A percentile compares a stretch with the other conserved stretches of the same genome.
These are phyloP conservation scores for Calycina herbarum DNA, from an alignment of 2,329 filamentous ascomycete species.

Conservation along the genomic window DNA sequence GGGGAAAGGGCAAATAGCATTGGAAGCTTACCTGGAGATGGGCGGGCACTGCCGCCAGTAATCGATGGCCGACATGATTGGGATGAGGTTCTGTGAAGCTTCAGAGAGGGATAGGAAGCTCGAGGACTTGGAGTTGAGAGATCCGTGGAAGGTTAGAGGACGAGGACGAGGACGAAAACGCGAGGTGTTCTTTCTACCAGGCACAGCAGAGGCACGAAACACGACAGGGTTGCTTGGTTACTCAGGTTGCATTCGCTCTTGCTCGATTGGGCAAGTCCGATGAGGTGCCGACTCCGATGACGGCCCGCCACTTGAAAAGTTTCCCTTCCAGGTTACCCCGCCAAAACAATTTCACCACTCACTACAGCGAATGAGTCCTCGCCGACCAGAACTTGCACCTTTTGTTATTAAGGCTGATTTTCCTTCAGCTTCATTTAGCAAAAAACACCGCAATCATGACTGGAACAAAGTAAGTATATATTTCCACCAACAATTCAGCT, in stretches of 20 bases:
- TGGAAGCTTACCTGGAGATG: conserved; percentile 58
- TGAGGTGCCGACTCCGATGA: conserved; percentile 18
- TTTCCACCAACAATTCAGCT: not conserved
- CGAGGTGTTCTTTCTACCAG: conserved; percentile 21
- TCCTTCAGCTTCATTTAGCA: not conserved
- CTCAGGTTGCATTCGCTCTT: not conserved
- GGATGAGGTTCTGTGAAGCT: not conserved
- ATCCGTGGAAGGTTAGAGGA: conserved; percentile 6
- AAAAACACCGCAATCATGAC: conserved; percentile 26
- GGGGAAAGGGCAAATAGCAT: conserved; percentile 19
- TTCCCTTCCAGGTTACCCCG: conserved; percentile 32
- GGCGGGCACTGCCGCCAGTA: conserved; percentile 66
- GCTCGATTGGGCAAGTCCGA: too few relatives aligned
- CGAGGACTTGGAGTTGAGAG: not conserved
- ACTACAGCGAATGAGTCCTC: conserved; percentile 21
- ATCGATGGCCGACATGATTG: conserved; percentile 50
- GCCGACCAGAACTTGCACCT: not conserved
- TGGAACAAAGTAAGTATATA: conserved; percentile 25
- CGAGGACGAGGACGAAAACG: conserved; percentile 13
- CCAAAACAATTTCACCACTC: conserved; percentile 22
- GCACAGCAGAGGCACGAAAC: not conserved
- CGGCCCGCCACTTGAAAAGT: conserved; percentile 17
- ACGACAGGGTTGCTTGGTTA: not conserved
- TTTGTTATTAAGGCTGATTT: not conserved
- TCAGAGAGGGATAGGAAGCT: conserved; percentile 24